These are phyloP conservation scores for Anacardium occidentale DNA, from an alignment of 345 rosid species.

Conservation along the genomic window DNA sequence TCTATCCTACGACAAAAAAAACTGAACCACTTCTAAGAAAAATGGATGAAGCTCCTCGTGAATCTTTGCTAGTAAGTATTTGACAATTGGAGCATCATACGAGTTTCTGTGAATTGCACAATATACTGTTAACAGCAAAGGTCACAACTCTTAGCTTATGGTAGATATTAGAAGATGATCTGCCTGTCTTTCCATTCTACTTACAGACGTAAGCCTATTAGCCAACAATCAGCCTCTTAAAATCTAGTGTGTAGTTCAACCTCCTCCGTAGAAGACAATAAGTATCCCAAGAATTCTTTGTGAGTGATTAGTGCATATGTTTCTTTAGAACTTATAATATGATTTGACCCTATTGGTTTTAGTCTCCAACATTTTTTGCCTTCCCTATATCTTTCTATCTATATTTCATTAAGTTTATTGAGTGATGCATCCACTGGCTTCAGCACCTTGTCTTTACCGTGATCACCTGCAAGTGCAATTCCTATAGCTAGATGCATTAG, in stretches of 20 bases:
- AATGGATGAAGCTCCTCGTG: conserved; percentile 3
- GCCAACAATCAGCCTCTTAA: not conserved
- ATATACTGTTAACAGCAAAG: not conserved
- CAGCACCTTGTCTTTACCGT: not conserved
- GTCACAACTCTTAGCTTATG: not conserved
- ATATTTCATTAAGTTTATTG: not conserved
- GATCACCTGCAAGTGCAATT: not conserved
- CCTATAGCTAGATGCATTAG: no score
- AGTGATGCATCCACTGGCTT: not conserved
- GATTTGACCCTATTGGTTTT: not conserved
- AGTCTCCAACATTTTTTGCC: conserved; percentile 1
- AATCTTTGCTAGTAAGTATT: not conserved
- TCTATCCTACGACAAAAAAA: not conserved
- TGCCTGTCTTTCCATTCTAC: not conserved
- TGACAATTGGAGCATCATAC: not conserved
- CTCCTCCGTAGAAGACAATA: not conserved
- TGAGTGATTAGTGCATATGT: not conserved
- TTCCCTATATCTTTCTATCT: not conserved
- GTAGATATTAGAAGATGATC: not conserved
- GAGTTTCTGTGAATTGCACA: not conserved
- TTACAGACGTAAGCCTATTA: conserved; percentile 4
- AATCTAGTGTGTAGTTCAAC: not conserved
- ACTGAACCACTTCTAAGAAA: not conserved
- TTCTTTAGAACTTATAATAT: not conserved
- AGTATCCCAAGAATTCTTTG: not conserved